Conservation (phyloP, 192 early-diverging fungal genomes). For the Phlyctochytrium planicorne region DNA sequence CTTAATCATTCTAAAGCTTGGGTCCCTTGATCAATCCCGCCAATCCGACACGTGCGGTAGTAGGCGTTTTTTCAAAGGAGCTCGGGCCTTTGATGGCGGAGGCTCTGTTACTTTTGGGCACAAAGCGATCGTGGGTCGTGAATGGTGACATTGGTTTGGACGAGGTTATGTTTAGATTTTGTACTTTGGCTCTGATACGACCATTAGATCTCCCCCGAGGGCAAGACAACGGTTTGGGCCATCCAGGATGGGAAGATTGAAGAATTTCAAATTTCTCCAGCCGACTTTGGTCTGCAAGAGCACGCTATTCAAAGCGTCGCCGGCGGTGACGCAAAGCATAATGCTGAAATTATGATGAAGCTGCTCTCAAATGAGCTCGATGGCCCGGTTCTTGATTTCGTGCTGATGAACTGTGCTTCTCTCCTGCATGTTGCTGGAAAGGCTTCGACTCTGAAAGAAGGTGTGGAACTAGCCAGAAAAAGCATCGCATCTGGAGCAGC, state of each 20-base stretch:
- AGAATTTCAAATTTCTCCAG: constrained; percentile 67
- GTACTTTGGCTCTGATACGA: neutral
- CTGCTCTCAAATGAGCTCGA: constrained; percentile 68
- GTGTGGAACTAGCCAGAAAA: constrained; percentile 71
- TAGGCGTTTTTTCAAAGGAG: constrained; percentile 83
- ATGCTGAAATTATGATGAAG: constrained; percentile 68
- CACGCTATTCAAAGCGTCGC: constrained; percentile 72
- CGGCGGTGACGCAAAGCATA: constrained; percentile 67
- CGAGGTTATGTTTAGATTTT: constrained; percentile 55
- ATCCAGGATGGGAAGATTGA: constrained; percentile 63
- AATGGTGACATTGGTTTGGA: constrained; percentile 88
- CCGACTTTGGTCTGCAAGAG: constrained; percentile 82
- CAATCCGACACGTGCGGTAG: constrained; percentile 72
- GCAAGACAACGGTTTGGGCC: constrained; percentile 87
- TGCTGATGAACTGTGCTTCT: constrained; percentile 89
- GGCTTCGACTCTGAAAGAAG: constrained; percentile 69
- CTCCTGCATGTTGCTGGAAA: constrained; percentile 78
- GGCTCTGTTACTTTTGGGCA: constrained; percentile 75
- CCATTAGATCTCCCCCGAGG: constrained; percentile 77
- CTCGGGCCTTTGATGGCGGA: constrained; percentile 83
- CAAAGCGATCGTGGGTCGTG: constrained; percentile 84
- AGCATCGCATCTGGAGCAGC: constrained; percentile 75
- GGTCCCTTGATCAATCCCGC: constrained; percentile 93
- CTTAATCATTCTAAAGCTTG: constrained; percentile 36
- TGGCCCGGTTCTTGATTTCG: constrained; percentile 81